Base-by-base conservation (phyloP, 2,329 filamentous ascomycete species). In the Penicillium sclerotigenum region DNA sequence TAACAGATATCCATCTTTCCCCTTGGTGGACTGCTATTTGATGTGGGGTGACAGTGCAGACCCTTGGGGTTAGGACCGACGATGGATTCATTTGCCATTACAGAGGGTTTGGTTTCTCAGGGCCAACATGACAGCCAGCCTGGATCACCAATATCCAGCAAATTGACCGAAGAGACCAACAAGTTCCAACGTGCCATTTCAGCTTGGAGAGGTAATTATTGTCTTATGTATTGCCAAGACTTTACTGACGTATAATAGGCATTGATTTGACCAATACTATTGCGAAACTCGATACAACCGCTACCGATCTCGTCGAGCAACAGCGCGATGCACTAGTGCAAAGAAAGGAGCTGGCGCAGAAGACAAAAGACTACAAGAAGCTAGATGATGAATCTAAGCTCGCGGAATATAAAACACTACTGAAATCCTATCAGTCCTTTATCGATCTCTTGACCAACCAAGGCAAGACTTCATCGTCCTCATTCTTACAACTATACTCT, bases 311-410 rank as follows among this genome's bases (percentile, higher is more conserved):
- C 59, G 91, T 97, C 50, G 80, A 89, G 46, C 91, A 96, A 71
- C 95, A 99, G 71, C 85, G 92, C 66, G 94, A 97, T 74, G 90
- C 93, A n/a, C 88, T 96, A 5, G 87, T 97, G 0, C 93, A 99
- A 73, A 84, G 94, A 51, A 99, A 99, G 72, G 95, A 99, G 59
- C 80, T 99, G 20, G 94, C 95, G n/a, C 92, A 97, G 71, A 97
- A 97, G 81, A 99, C 94, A 0, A 99, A 99, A 70, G 93, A 97
- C 68, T 99, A 97, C 66, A 83, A 92, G 59, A 97, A 97, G 73
- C 82, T 96, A 11, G 93, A 97, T 66, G 91, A 99, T 79, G 79
- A 88, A 11, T 85, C 84, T 54, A 99, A 97, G 74, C 77, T 99
- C 52, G 80, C 81, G 5, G 94, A 99, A 73, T 86, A 96, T 78